phyloP scores from a whole-genome alignment of 441 rosid genomes.

The Viola pubescens region DNA sequence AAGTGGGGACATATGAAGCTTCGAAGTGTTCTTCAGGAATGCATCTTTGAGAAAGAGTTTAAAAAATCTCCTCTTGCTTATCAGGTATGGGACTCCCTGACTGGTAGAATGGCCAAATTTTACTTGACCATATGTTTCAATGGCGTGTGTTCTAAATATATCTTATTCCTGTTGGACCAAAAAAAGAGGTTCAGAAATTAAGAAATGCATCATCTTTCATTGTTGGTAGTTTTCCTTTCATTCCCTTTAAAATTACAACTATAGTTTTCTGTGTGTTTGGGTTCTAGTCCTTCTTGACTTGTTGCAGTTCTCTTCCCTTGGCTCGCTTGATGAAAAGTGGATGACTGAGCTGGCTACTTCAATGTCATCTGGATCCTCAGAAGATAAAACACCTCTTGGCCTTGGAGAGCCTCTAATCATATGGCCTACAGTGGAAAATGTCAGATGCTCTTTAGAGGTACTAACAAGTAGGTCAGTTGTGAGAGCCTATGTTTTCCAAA shows the following conservation, averaged over 20 bases:
- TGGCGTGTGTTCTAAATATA: background rate
- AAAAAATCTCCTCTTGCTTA: conserved; percentile 68
- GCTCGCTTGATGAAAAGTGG: conserved; percentile 94
- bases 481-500: conserved; percentile 9
- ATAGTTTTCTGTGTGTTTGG: background rate
- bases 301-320: conserved; percentile 86
- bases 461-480: conserved; percentile 16
- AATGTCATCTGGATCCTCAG: conserved; percentile 70
- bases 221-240: background rate
- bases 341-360: conserved; percentile 76
- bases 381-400: conserved; percentile 75
- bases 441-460: conserved; percentile 93
- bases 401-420: conserved; percentile 65
- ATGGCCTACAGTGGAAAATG: conserved; percentile 94
- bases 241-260: background rate
- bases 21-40: conserved; percentile 56
- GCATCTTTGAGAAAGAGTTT: conserved; percentile 63
- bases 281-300: conserved; percentile 2
- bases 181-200: background rate
- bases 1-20: conserved; percentile 97
- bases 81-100: conserved; percentile 47
- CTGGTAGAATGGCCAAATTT: conserved; percentile 3
- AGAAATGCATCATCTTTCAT: background rate
- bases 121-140: background rate
- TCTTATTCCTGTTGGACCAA: no score